Evolutionary conservation across 176 grass and related monocot genomes (phyloP), one percentile per base, ranked within the genome.

Genomic region (Oryza rufipogon): DNA sequence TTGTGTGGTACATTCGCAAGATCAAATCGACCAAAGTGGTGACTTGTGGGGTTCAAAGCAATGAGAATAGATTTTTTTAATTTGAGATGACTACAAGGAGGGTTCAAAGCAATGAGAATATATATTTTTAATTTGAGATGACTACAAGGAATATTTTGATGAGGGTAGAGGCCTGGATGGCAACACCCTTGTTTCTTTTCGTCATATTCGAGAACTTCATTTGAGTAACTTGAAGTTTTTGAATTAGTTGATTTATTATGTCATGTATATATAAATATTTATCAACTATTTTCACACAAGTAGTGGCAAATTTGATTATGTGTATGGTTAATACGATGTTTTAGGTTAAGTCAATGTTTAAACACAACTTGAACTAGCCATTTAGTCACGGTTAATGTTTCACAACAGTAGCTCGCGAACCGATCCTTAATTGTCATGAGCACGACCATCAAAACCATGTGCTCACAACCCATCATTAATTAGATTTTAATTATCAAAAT

Each of bases 31-130:
- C 76, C 44, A 98, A 87, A 83, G 93, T 90, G 20, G 93, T 98
- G 25, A 92, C 91, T 47, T 95, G 91, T 56, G 96, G 96, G 16
- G 93, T 98, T 69, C 89, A 93, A 64, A 95, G 85, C 30, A 95
- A 94, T 32, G 96, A 98, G 49, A 98, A 95, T 64, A 93, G 93
- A 70, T 88, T 91, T 54, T 98, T 98, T 69, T 98, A 63, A 90
- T 95, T 69, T 98, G 72, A 90, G 41, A 17, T 49, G 7, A 39
- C 2, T 3, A 1, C 6, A 32, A 16, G 30, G 19, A 25, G 96
- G 16, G 91, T 98, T 69, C 89, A 93, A 64, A 95, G 85, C 30
- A 95, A 94, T 32, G 96, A 98, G 49, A 98, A 95, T 64, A 93
- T 91, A 70, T 88, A 90, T 54, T 98, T 98, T 69, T 98, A 63